Evolutionary conservation across 2,329 filamentous ascomycete genomes (phyloP), one percentile per base, ranked within the genome.

Genomic region (Ceratocystis destructans): DNA sequence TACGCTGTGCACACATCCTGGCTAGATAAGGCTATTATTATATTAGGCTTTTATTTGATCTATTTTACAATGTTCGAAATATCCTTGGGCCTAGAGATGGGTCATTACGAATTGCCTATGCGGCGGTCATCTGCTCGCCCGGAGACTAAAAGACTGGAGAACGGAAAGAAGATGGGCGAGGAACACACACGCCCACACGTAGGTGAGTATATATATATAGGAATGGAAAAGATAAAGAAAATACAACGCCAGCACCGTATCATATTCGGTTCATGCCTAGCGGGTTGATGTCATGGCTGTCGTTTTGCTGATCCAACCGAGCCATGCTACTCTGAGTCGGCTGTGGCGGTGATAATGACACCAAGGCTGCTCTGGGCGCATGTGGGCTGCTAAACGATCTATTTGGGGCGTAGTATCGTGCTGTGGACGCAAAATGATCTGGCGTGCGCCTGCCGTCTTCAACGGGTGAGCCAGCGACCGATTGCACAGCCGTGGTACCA

Each of bases 301-400:
- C 76, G 57, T 50, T 53, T 20, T 59, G 25, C 25, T 41, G 45
- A 25, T 59, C 61, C 6, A 22, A 15, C n/a, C 50, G n/a, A 59
- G 44, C 48, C 44, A 28, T 64, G 12, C 73, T n/a, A 74, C 73
- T 59, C 46, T 41, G 31, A 5, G 53, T 31, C n/a, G 64, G 45
- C 28, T 64, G 64, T 64, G 62, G 53, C 6, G 64, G 53, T 20
- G 64, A 25, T 4, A 45, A n/a, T 12, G 65, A 50, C 20, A n/a
- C 25, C 12, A 41, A n/a, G n/a, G 25, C 61, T 15, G 44, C 22
- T 33, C 74, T 75, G 53, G 81, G 80, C 5, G 80, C 78, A 31
- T 79, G 77, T 3, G 82, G 82, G 69, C 78, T 82, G 62, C 82
- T 84, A 71, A 81, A 84, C 0, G 82, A 84, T 66, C 79, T 76